Evolutionary conservation across 2,329 filamentous ascomycete genomes (phyloP).

Genomic region (Paecilomyces niveus): DNA sequence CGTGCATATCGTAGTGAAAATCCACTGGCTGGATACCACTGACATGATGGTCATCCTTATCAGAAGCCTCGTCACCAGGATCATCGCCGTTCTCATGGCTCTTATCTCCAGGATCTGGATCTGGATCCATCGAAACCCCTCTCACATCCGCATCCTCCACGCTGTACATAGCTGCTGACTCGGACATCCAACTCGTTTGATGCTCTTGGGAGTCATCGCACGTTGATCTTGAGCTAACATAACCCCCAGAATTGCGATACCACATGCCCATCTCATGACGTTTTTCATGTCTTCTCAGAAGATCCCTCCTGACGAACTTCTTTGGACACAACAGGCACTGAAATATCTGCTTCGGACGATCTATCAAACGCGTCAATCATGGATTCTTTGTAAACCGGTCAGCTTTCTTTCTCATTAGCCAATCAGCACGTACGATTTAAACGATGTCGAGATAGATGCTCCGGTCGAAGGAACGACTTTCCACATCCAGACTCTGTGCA

Average conservation of each 20-base stretch:
- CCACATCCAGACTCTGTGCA: slow-evolving; percentile 12
- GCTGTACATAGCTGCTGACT: slow-evolving; percentile 5
- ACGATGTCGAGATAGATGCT: slow-evolving; percentile 12
- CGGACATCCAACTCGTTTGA: neutral
- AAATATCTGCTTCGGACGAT: slow-evolving; percentile 13
- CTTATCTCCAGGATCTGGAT: neutral
- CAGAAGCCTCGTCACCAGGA: neutral
- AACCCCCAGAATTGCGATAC: slow-evolving; percentile 17
- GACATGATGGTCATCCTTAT: neutral
- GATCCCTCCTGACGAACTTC: slow-evolving; percentile 16
- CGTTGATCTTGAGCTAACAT: neutral
- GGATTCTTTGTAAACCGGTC: neutral
- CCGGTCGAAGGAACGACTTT: slow-evolving; percentile 11
- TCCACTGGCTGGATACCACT: neutral
- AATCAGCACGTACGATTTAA: slow-evolving; percentile 9
- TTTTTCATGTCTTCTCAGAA: slow-evolving; percentile 18
- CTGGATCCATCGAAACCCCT: slow-evolving; percentile 1
- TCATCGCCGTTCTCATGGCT: neutral
- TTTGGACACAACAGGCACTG: slow-evolving; percentile 13
- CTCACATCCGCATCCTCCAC: slow-evolving; percentile 4
- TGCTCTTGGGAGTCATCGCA: neutral
- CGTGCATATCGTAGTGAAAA: slow-evolving; percentile 4
- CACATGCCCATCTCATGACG: slow-evolving; percentile 21
- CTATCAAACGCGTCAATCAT: neutral
- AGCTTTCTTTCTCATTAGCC: neutral